These are phyloP conservation scores for Eutypella sp. DNA, from an alignment of 2,329 filamentous ascomycete species.

Conservation along the genomic window DNA sequence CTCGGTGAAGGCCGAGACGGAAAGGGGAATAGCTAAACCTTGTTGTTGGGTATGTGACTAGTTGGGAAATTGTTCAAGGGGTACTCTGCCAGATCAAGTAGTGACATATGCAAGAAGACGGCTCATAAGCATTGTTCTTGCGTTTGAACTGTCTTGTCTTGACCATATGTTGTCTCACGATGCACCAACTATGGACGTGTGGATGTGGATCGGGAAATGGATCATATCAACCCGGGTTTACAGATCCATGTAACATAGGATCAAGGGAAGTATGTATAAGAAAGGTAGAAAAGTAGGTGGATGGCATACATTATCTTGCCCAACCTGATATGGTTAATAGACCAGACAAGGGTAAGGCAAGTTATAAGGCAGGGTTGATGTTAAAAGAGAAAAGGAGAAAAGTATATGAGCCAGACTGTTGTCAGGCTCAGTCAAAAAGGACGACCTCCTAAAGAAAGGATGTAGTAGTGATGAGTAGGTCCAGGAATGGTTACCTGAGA, in stretches of 20 bases:
- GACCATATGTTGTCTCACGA: background rate
- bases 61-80: background rate
- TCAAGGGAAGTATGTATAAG: background rate
- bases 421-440: too few species aligned
- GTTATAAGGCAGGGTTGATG: too few species aligned
- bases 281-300: too few species aligned
- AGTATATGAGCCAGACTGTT: too few species aligned
- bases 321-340: too few species aligned
- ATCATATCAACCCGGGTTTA: background rate
- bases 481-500: too few species aligned
- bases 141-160: background rate
- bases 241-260: background rate
- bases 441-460: too few species aligned
- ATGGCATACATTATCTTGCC: too few species aligned
- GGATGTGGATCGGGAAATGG: background rate
- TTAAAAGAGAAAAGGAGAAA: too few species aligned
- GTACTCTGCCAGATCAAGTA: background rate
- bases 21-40: background rate
- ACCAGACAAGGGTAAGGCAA: too few species aligned
- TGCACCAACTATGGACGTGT: background rate
- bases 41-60: background rate
- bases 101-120: background rate
- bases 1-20: background rate
- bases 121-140: background rate
- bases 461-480: too few species aligned